Percentiles rank a stretch among this genome's conserved stretches.
phyloP scores from a whole-genome alignment of 768 basidiomycete species.

The Dacryopinax primogenitus region DNA sequence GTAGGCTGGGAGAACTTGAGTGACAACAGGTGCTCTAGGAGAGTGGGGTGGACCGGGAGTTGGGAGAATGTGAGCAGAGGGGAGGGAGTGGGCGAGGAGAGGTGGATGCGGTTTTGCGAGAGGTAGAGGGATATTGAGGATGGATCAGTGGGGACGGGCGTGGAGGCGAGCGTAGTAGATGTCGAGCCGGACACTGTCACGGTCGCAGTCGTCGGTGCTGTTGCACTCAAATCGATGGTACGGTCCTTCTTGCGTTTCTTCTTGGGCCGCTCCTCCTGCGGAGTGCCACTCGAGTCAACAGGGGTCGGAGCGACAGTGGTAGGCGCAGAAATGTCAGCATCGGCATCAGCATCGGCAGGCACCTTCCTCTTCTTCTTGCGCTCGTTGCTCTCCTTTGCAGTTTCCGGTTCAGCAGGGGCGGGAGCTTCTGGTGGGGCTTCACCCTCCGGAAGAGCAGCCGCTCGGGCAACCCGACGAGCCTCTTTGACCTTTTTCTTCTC shows the following conservation, averaged over 20 bases:
- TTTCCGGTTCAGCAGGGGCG: background rate
- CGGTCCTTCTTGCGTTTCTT: slow-evolving; percentile 16
- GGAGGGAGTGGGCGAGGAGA: slow-evolving; percentile 37
- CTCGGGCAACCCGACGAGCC: background rate
- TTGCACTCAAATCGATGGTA: too few relatives aligned
- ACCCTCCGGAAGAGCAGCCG: slow-evolving; percentile 1
- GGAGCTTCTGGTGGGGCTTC: slow-evolving; percentile 10
- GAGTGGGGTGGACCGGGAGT: slow-evolving; percentile 49
- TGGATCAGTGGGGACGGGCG: slow-evolving; percentile 17
- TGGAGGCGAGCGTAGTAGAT: slow-evolving; percentile 1
- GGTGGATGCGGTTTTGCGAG: slow-evolving; percentile 55
- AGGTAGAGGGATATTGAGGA: slow-evolving; percentile 41
- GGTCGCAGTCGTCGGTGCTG: too few relatives aligned
- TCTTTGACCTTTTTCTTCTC: slow-evolving; percentile 10
- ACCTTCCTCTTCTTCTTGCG: slow-evolving; percentile 30
- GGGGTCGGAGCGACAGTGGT: slow-evolving; percentile 19
- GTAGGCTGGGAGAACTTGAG: slow-evolving; percentile 76
- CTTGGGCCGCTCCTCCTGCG: background rate
- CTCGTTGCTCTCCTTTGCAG: slow-evolving; percentile 10
- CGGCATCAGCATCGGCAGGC: slow-evolving; percentile 26
- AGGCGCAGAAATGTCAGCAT: slow-evolving; percentile 18
- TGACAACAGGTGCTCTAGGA: slow-evolving; percentile 53
- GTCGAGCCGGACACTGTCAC: slow-evolving; percentile 12
- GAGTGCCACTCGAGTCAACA: slow-evolving; percentile 10
- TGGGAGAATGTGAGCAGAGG: slow-evolving; percentile 68